These are phyloP conservation scores for Aphanomyces stellatus DNA, from an alignment of 352 stramenopile genomes.

Conservation along the genomic window DNA sequence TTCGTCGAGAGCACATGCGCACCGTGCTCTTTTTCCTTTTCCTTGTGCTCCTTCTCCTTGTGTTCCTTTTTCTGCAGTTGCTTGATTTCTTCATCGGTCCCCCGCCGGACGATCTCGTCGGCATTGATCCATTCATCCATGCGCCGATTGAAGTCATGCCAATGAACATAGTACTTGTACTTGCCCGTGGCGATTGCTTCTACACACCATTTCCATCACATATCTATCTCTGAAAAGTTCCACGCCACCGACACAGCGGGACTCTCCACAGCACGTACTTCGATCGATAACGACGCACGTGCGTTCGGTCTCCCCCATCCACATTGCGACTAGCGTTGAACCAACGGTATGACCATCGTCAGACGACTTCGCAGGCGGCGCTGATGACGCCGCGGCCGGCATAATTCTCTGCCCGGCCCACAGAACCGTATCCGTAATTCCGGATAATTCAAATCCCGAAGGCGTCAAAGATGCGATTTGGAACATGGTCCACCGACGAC, in stretches of 20 bases:
- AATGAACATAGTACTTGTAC: conserved; percentile 82
- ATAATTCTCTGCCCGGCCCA: background rate
- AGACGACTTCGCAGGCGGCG: conserved; percentile 21
- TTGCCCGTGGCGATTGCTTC: conserved; percentile 43
- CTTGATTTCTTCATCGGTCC: conserved; percentile 64
- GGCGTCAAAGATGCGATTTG: background rate
- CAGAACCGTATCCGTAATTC: background rate
- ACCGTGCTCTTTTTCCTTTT: conserved; percentile 22
- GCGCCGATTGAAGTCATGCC: conserved; percentile 80
- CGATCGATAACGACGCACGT: conserved; percentile 74
- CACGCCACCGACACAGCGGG: background rate
- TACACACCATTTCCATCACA: conserved; percentile 19
- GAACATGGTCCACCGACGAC: background rate
- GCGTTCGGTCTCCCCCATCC: conserved; percentile 72
- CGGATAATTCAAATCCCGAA: background rate
- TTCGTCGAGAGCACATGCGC: background rate
- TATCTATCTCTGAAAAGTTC: background rate
- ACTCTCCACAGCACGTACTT: conserved; percentile 36
- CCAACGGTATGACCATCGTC: conserved; percentile 40
- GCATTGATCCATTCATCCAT: conserved; percentile 87
- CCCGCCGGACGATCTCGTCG: conserved; percentile 62
- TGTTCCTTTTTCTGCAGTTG: conserved; percentile 66
- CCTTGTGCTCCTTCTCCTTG: conserved; percentile 51
- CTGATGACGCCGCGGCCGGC: conserved; percentile 22
- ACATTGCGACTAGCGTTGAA: conserved; percentile 50